phyloP scores from a whole-genome alignment of 176 grass and related monocot species.

The Eremochloa ophiuroides region DNA sequence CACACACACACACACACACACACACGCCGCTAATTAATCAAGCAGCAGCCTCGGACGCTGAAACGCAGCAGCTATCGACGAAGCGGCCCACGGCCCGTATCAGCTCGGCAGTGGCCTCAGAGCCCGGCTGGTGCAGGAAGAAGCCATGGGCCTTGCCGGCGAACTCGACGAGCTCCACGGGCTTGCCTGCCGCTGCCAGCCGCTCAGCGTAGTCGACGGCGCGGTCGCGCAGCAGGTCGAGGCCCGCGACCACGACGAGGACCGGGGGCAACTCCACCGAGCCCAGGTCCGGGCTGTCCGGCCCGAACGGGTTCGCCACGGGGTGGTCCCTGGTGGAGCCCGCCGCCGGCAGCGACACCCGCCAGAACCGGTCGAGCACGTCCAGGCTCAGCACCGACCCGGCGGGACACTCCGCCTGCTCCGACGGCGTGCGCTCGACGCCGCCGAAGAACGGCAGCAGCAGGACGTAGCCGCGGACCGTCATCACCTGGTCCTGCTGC shows the following conservation, averaged over 20 bases:
- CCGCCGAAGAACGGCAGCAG: slow-evolving; percentile 88
- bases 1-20: no score
- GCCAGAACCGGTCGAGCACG: slow-evolving; percentile 71
- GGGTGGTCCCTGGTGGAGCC: slow-evolving; percentile 73
- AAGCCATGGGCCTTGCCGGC: slow-evolving; percentile 67
- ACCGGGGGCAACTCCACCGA: slow-evolving; percentile 41
- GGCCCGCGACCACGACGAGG: slow-evolving; percentile 59
- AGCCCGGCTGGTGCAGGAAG: slow-evolving; percentile 68
- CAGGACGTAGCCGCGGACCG: slow-evolving; percentile 43
- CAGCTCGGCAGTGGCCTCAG: slow-evolving; percentile 53
- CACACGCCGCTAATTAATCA: no score
- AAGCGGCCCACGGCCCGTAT: slow-evolving; percentile 50
- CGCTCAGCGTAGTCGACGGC: slow-evolving; percentile 47
- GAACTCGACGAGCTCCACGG: slow-evolving; percentile 63
- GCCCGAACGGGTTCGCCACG: slow-evolving; percentile 69
- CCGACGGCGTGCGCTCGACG: slow-evolving; percentile 44
- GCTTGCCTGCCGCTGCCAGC: slow-evolving; percentile 53
- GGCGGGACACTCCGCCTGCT: slow-evolving; percentile 49
- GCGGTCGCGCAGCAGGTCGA: slow-evolving; percentile 70
- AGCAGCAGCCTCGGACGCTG: neutral
- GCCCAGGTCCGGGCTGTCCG: slow-evolving; percentile 40
- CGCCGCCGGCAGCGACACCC: slow-evolving; percentile 60
- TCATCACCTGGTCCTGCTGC: neutral
- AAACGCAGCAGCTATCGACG: slow-evolving; percentile 10
- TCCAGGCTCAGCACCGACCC: slow-evolving; percentile 51